Evolutionary conservation across 2,329 filamentous ascomycete genomes (phyloP), one percentile per base, ranked within the genome.

Genomic region (Sclerotinia sclerotiorum): DNA sequence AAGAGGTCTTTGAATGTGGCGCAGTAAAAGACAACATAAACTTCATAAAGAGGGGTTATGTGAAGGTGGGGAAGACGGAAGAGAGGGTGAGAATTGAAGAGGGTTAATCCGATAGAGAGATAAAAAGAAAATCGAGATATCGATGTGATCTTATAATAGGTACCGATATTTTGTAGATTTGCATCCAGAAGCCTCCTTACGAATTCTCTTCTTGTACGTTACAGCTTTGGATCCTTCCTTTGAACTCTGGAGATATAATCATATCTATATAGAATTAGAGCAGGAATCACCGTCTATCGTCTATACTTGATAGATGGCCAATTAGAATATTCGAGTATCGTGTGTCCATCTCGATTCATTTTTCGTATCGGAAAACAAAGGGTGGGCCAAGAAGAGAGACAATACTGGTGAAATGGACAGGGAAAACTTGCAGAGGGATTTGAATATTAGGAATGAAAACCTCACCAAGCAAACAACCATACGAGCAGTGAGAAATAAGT

Each of bases 1-100:
- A 15, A 15, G 64, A 52, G 21, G 54, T 52, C 60, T 60, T 60
- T 66, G 24, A 19, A 66, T n/a, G 64, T 58, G 64, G 54, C 64
- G 64, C 42, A 66, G 64, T 39, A 10, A 57, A 60, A 49, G 54
- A 42, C 29, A 29, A 60, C n/a, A n/a, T n/a, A n/a, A n/a, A 39
- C 1, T 42, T 13, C 17, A 24, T 24, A 52, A 67, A 29, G 64
- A 67, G 65, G 65, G 55, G 65, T 61, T 67, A 3, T 17, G 32
- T 10, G 48, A 67, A 60, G 56, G 39, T 65, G 64, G 44, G 44
- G 64, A 55, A 17, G 49, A 32, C 7, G 35, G 32, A 32, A 32
- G 4, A 32, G 29, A 55, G 35, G 52, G 1, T n/a, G 21, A 60
- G 46, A 11, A 19, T 27, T 42, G 42, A 65, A 24, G 11, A 35